These are phyloP conservation scores for Dictyostelium citrinum DNA, from an alignment of 78 protist genomes.

Conservation along the genomic window DNA sequence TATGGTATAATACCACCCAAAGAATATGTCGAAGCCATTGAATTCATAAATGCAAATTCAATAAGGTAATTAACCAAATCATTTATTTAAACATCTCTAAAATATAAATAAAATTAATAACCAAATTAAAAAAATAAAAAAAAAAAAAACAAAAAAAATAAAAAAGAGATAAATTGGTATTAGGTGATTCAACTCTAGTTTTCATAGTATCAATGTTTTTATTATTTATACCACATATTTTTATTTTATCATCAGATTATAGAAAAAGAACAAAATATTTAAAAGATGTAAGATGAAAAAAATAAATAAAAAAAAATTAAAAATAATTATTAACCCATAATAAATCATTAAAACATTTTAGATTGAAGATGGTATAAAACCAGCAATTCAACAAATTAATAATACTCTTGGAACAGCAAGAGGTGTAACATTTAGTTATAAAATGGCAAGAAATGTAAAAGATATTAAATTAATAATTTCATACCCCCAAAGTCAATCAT, in stretches of 20 bases:
- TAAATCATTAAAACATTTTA: too few species aligned
- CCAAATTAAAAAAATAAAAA: too few species aligned
- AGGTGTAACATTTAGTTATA: neutral
- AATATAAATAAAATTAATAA: too few species aligned
- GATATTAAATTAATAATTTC: neutral
- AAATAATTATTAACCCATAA: too few species aligned
- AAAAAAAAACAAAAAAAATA: too few species aligned
- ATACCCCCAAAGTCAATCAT: neutral
- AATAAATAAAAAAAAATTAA: too few species aligned
- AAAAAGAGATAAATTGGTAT: neutral
- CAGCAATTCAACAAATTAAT: neutral
- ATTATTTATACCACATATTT: neutral
- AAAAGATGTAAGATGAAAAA: neutral
- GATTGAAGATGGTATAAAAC: neutral
- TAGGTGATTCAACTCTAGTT: neutral
- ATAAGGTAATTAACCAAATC: neutral
- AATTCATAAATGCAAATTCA: neutral
- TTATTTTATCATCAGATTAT: neutral
- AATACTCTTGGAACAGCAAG: neutral
- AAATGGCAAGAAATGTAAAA: neutral
- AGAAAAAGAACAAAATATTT: neutral
- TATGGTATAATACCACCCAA: neutral
- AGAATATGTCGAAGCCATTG: neutral
- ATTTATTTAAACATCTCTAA: too few species aligned
- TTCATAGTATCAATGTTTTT: neutral